Conservation (phyloP, 305 asterid genomes). For the Andrographis paniculata region DNA sequence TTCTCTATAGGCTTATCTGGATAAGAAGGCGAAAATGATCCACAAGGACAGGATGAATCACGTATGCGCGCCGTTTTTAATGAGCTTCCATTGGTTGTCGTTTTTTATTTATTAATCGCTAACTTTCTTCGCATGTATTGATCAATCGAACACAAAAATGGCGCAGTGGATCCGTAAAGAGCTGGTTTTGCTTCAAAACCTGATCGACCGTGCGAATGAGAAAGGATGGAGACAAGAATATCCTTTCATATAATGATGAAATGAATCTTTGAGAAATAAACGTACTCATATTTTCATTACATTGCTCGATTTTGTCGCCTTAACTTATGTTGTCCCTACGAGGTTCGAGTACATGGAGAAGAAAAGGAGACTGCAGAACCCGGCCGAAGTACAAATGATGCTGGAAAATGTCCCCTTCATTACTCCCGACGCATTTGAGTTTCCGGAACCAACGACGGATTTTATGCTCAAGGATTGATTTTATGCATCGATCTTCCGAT, state of each 20-base stretch:
- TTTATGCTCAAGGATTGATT: constrained; percentile 21
- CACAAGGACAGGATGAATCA: constrained; percentile 41
- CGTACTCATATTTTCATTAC: no score
- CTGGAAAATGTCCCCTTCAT: constrained; percentile 34
- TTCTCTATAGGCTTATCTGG: constrained; percentile 39
- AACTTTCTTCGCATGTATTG: no score
- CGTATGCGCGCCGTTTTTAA: constrained; percentile 23
- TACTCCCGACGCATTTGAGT: constrained; percentile 31
- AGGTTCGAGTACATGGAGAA: constrained; percentile 27
- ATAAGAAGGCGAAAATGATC: constrained; percentile 34
- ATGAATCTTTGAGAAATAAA: no score
- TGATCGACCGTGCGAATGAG: constrained; percentile 57
- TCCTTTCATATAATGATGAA: no score
- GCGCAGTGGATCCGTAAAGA: constrained; percentile 71
- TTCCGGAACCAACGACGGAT: constrained; percentile 17
- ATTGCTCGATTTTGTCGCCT: constrained; percentile 23
- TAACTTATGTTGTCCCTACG: constrained; percentile 30
- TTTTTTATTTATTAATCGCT: no score
- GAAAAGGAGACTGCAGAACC: constrained; percentile 33
- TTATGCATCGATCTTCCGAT: constrained; percentile 16
- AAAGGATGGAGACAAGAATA: constrained; percentile 85
- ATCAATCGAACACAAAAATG: no score
- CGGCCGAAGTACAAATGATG: constrained; percentile 28
- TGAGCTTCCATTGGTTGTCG: not conserved
- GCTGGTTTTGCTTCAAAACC: constrained; percentile 37